phyloP scores from a whole-genome alignment of 495 filamentous ascomycete species.

The Annulohypoxylon moriforme region DNA sequence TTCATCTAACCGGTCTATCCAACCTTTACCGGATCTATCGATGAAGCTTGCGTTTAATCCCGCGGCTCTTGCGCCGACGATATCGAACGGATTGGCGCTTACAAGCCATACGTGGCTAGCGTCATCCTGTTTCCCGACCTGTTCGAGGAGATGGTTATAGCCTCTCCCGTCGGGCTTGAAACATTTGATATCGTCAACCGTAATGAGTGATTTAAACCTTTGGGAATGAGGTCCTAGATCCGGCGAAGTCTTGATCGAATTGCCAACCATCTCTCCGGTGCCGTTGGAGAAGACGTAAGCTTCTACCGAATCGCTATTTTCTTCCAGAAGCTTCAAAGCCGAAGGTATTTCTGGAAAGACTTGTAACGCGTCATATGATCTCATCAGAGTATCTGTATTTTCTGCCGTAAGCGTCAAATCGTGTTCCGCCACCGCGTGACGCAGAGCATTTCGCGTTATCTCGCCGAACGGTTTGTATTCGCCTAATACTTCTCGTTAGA shows the following conservation, averaged over 20 bases:
- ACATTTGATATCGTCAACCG: constrained; percentile 67
- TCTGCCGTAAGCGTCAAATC: constrained; percentile 53
- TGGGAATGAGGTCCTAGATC: constrained; percentile 59
- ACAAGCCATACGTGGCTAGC: constrained; percentile 75
- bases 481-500: constrained; percentile 52
- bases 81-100: constrained; percentile 83
- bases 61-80: constrained; percentile 65
- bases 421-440: constrained; percentile 71
- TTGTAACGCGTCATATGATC: constrained; percentile 73
- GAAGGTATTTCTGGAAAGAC: constrained; percentile 75
- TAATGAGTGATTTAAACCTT: constrained; percentile 68
- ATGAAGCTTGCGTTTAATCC: constrained; percentile 77
- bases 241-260: constrained; percentile 66
- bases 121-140: constrained; percentile 60
- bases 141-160: constrained; percentile 69
- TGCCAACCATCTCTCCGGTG: constrained; percentile 69
- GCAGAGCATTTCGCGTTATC: constrained; percentile 72
- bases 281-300: constrained; percentile 83
- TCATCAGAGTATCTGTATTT: constrained; percentile 64
- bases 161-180: constrained; percentile 78
- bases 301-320: constrained; percentile 50
- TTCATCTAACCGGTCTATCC: constrained; percentile 61
- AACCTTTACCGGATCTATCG: constrained; percentile 66
- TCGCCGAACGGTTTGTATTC: constrained; percentile 71
- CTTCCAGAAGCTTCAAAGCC: constrained; percentile 60